A percentile compares a stretch with the other conserved stretches of the same genome.
These are phyloP conservation scores for Infundibulicybe gibba DNA, from an alignment of 768 basidiomycete genomes.

Conservation along the genomic window DNA sequence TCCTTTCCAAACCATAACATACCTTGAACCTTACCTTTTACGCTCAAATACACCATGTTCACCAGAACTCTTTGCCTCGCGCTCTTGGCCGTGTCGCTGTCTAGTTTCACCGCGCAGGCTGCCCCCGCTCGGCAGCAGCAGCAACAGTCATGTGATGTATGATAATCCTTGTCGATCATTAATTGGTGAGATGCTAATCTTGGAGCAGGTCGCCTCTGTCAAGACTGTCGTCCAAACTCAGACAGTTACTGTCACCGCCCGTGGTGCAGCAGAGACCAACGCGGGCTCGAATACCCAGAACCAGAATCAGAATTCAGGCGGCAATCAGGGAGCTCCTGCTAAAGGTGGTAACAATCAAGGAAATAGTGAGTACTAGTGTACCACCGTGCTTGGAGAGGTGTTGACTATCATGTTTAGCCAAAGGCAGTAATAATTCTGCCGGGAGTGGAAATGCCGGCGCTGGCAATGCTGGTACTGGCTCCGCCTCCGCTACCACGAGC, in stretches of 20 bases:
- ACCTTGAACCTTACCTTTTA: constrained; percentile 13
- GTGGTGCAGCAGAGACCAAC: constrained; percentile 15
- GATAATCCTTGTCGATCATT: constrained; percentile 3
- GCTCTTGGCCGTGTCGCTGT: constrained; percentile 35
- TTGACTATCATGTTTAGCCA: background rate
- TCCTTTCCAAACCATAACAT: constrained; percentile 18
- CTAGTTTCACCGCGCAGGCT: constrained; percentile 26
- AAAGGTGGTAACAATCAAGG: constrained; percentile 1
- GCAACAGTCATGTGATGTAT: constrained; percentile 15
- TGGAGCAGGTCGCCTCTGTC: constrained; percentile 9
- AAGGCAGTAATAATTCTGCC: background rate
- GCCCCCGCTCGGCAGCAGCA: constrained; percentile 19
- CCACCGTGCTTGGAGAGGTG: background rate
- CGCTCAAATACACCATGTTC: constrained; percentile 32
- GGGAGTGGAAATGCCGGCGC: background rate
- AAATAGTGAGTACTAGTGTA: background rate
- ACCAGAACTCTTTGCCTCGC: constrained; percentile 33
- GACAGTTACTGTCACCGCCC: constrained; percentile 34
- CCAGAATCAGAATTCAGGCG: constrained; percentile 4
- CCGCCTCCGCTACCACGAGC: background rate
- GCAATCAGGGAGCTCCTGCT: constrained; percentile 3
- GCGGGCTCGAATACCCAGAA: constrained; percentile 5
- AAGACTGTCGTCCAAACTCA: constrained; percentile 22
- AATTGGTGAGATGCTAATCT: constrained; percentile 7
- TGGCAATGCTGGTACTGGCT: background rate